These are phyloP conservation scores for Amanita thiersii DNA, from an alignment of 768 basidiomycete genomes.

Conservation along the genomic window DNA sequence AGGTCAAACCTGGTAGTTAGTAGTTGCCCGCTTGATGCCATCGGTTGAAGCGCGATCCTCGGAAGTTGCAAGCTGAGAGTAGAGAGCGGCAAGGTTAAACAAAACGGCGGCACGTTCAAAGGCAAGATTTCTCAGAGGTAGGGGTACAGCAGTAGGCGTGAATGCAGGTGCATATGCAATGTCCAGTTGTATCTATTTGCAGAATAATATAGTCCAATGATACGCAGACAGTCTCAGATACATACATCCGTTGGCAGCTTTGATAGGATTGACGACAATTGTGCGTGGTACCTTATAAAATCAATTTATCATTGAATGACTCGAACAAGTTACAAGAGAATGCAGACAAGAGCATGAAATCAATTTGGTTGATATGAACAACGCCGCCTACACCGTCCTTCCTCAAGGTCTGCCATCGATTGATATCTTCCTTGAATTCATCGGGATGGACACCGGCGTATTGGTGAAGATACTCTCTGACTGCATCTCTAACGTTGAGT, in stretches of 20 bases:
- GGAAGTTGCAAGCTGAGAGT: constrained; percentile 66
- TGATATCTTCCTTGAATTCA: constrained; percentile 73
- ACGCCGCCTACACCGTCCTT: constrained; percentile 41
- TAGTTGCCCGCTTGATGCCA: constrained; percentile 77
- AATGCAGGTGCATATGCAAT: constrained; percentile 74
- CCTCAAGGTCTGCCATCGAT: constrained; percentile 59
- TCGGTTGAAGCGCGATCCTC: constrained; percentile 66
- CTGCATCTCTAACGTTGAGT: constrained; percentile 43
- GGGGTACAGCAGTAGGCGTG: constrained; percentile 42
- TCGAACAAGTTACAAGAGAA: background rate
- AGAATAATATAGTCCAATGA: constrained; percentile 8
- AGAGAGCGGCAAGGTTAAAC: constrained; percentile 85
- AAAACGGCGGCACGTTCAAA: constrained; percentile 76
- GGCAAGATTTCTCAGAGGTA: constrained; percentile 63
- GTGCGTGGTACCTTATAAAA: constrained; percentile 76
- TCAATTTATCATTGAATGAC: constrained; percentile 6
- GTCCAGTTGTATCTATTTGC: constrained; percentile 56
- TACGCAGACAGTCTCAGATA: constrained; percentile 5
- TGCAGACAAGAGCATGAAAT: constrained; percentile 51
- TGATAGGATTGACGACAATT: constrained; percentile 72
- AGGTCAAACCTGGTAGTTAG: constrained; percentile 57
- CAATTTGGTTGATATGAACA: constrained; percentile 49
- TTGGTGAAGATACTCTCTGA: constrained; percentile 59
- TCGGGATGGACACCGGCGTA: constrained; percentile 76
- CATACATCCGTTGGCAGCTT: constrained; percentile 79